These are phyloP conservation scores for Selaginella moellendorffii DNA, from an alignment of 75 land plant genomes.

Conservation along the genomic window DNA sequence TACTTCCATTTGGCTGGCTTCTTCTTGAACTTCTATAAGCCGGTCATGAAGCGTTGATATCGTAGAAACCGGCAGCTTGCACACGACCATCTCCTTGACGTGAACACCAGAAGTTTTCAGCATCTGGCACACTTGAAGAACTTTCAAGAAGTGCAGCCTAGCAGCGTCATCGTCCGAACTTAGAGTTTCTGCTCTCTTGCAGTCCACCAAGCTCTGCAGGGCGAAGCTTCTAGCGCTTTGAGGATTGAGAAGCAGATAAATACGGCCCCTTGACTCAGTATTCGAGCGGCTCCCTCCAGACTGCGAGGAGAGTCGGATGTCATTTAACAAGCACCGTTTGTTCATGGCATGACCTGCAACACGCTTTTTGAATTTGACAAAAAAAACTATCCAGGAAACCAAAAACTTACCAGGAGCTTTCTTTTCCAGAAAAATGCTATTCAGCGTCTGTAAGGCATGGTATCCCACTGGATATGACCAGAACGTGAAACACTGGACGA, in stretches of 20 bases:
- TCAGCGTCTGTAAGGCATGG: constrained; percentile 7
- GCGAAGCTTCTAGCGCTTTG: not conserved
- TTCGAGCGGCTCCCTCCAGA: not conserved
- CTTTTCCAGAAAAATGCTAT: not conserved
- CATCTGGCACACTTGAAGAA: not conserved
- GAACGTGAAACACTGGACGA: not conserved
- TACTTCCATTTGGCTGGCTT: constrained; percentile 1
- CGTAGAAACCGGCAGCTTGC: not conserved
- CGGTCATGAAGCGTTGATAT: not conserved
- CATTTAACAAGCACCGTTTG: constrained; percentile 1
- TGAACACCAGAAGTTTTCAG: not conserved
- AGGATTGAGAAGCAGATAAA: not conserved
- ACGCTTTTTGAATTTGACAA: not conserved
- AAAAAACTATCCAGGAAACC: not conserved
- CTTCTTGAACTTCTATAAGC: constrained; percentile 9
- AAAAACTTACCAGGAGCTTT: constrained; percentile 5
- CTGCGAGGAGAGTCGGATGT: not conserved
- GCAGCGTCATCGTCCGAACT: not conserved
- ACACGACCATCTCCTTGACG: not conserved
- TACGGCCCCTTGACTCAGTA: not conserved
- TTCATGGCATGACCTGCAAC: constrained; percentile 8
- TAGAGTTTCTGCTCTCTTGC: not conserved
- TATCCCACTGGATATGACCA: constrained; percentile 14
- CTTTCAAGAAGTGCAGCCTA: not conserved
- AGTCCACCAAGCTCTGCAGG: not conserved